A percentile compares a stretch with the other conserved stretches of the same genome.
Evolutionary conservation across 2,329 filamentous ascomycete genomes (phyloP).

Genomic region (Apiospora aurea): DNA sequence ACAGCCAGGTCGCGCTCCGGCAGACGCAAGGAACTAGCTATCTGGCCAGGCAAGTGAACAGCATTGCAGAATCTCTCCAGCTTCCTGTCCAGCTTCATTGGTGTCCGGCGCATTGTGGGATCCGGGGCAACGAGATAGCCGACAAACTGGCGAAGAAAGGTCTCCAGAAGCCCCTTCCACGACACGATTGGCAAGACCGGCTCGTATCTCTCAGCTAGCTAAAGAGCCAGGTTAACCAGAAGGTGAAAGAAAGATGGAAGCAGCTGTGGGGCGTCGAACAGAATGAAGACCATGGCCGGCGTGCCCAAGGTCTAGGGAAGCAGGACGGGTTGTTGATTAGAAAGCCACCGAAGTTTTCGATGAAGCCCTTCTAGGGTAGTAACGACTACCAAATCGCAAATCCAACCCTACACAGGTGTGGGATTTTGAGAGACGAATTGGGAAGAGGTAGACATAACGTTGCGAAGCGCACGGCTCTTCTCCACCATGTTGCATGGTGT

Average conservation of each 20-base stretch:
- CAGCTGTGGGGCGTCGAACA: not conserved
- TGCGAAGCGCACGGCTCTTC: too few relatives aligned
- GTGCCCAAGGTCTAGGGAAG: not conserved
- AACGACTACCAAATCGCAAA: too few relatives aligned
- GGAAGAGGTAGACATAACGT: too few relatives aligned
- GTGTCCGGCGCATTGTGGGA: slow-evolving; percentile 3
- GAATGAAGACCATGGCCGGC: not conserved
- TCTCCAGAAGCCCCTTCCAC: not conserved
- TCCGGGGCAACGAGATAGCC: not conserved
- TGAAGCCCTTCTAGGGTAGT: slow-evolving; percentile 7
- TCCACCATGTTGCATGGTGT: too few relatives aligned
- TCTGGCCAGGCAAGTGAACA: not conserved
- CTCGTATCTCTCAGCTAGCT: not conserved
- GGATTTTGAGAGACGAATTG: too few relatives aligned
- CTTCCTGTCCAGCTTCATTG: not conserved
- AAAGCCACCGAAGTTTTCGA: not conserved
- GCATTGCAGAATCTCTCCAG: not conserved
- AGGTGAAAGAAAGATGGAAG: not conserved
- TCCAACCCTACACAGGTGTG: too few relatives aligned
- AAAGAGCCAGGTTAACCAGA: not conserved
- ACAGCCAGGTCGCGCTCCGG: not conserved
- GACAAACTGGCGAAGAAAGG: not conserved
- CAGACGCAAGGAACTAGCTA: not conserved
- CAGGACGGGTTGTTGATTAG: not conserved
- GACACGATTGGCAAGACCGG: not conserved